Evolutionary conservation across 225 moss, liverwort and hornwort genomes (phyloP), one percentile per base, ranked within the genome.

Genomic region (Marchantia paleacea): DNA sequence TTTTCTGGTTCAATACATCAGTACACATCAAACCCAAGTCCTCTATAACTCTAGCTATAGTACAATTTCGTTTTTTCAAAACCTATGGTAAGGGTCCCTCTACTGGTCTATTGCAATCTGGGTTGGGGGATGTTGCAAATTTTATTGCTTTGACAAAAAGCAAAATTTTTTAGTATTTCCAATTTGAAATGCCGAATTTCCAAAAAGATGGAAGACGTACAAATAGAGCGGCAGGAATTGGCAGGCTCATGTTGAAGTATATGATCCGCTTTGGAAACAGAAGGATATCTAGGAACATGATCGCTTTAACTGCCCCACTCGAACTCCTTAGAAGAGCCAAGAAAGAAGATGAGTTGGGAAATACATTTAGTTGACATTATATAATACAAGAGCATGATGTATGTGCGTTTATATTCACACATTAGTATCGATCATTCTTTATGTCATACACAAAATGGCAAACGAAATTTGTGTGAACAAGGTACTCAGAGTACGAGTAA

Each of bases 221-320:
- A 66, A 99, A 88, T 75, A 99, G 79, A 81, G 95, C 94, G 47
- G 97, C 97, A 16, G 95, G 97, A 71, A 99, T 92, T 3, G 97
- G 97, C 50, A 99, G 90, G 88, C 95, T 89, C 65, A 99, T 79
- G 75, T 94, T 99, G 81, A 99, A 85, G 81, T 95, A 95, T 29
- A 99, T 90, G 73, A 90, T 95, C 72, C 97, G 87, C 7, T 89
- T 61, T 5, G 97, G 97, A 80, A 93, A 92, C 49, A 99, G 84
- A 22, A 99, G 85, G 75, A 99, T 92, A 39, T 95, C 92, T 29
- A 99, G 89, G 81, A 99, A 85, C 78, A 99, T 93, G n/a, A 99
- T 99, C 7, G 95, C 90, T 69, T 99, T 99, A 48, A 99, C 97
- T 22, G 97, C 95, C 63, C 97, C 95, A 77, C 97, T 99, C 50